Percentiles rank a stretch among this genome's conserved stretches.
Conservation (phyloP, 2,329 filamentous ascomycete species). For the Fusarium sterilihyphosum region DNA sequence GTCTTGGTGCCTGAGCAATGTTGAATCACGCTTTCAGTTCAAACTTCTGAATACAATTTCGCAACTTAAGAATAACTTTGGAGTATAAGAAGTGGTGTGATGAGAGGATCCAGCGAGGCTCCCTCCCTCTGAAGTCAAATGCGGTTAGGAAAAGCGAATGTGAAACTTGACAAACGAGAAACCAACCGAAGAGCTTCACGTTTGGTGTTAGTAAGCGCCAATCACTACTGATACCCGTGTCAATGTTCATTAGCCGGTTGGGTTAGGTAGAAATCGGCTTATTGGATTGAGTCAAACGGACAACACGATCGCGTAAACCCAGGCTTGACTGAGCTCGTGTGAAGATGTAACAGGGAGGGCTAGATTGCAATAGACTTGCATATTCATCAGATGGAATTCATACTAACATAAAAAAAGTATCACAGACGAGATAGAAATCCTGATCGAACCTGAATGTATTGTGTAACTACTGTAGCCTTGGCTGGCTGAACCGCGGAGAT, state of each 20-base stretch:
- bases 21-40: not conserved
- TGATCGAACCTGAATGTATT: not conserved
- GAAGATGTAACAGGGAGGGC: not conserved
- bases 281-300: not conserved
- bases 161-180: not conserved
- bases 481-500: not conserved
- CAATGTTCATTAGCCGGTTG: slow-evolving; percentile 5
- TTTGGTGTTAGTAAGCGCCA: not conserved
- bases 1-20: not conserved
- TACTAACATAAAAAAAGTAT: not conserved
- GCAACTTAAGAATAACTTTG: not conserved
- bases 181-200: not conserved
- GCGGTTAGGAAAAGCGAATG: not conserved
- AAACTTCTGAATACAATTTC: not conserved
- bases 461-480: not conserved
- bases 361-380: not conserved
- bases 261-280: not conserved
- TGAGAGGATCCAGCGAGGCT: not conserved
- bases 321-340: not conserved
- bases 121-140: not conserved
- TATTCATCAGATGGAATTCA: not conserved
- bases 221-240: slow-evolving; percentile 6
- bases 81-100: not conserved
- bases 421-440: not conserved
- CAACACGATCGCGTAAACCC: not conserved